These are phyloP conservation scores for Candida mesenterica DNA, from an alignment of 1,139 yeast species.

Conservation along the genomic window DNA sequence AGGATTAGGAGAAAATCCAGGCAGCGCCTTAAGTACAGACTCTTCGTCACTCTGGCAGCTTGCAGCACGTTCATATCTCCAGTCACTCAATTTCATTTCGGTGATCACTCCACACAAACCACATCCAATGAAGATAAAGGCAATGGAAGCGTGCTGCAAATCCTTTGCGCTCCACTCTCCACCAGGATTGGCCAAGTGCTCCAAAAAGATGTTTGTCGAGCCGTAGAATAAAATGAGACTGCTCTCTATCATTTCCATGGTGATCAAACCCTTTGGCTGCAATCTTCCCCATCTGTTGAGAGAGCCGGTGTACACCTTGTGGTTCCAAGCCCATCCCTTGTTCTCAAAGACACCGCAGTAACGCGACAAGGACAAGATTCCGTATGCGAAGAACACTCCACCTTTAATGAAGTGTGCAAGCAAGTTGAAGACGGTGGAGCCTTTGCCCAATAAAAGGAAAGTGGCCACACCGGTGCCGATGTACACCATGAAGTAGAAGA, in stretches of 20 bases:
- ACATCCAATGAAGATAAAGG: conserved; percentile 89
- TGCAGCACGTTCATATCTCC: conserved; percentile 45
- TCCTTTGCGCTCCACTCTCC: conserved; percentile 91
- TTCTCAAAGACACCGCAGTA: conserved; percentile 78
- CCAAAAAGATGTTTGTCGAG: conserved; percentile 80
- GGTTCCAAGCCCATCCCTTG: conserved; percentile 93
- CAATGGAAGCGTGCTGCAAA: conserved; percentile 91
- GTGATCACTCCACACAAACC: conserved; percentile 88
- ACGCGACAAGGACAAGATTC: conserved; percentile 74
- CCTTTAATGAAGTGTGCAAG: conserved; percentile 97
- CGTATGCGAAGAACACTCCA: conserved; percentile 77
- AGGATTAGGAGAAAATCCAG: conserved; percentile 85
- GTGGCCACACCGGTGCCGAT: conserved; percentile 76
- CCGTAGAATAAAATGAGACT: conserved; percentile 84
- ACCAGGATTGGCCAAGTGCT: conserved; percentile 72
- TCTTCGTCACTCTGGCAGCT: conserved; percentile 21
- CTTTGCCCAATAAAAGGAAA: conserved; percentile 68
- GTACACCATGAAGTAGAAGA: conserved; percentile 59
- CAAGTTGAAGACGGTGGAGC: conserved; percentile 65
- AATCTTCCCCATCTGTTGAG: conserved; percentile 32
- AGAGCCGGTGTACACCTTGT: conserved; percentile 33
- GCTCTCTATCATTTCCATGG: conserved; percentile 86
- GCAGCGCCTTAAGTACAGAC: conserved; percentile 46
- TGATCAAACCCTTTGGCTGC: conserved; percentile 57
- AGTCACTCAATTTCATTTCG: conserved; percentile 54